Conservation (phyloP, 1,284 basidiomycete species). For the Xerocomus amazonicus region DNA sequence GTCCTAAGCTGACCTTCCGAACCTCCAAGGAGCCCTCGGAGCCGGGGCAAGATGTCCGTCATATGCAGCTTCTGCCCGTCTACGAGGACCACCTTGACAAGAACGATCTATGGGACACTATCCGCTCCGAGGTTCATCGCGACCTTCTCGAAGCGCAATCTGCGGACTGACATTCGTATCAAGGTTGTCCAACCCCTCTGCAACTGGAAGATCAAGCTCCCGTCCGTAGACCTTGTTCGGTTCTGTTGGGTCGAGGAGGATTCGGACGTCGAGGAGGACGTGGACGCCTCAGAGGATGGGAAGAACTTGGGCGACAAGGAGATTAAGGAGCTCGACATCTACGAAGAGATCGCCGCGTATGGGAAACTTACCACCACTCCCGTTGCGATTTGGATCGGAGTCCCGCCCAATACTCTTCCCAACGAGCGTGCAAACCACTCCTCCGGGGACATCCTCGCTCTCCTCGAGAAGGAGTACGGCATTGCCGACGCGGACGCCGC, state of each 20-base stretch:
- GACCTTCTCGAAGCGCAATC: neutral
- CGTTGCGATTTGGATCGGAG: conserved; percentile 29
- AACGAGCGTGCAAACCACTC: conserved; percentile 20
- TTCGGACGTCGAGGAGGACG: no score
- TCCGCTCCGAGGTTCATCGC: neutral
- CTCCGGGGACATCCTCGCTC: conserved; percentile 11
- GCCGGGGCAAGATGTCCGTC: neutral
- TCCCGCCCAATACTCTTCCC: conserved; percentile 22
- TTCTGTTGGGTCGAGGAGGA: neutral
- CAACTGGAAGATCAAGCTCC: neutral
- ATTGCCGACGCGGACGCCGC: conserved; percentile 28
- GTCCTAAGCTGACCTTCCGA: neutral
- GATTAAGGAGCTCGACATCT: neutral
- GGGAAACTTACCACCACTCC: conserved; percentile 13
- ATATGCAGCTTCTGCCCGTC: neutral
- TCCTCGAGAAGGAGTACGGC: conserved; percentile 15
- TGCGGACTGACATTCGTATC: neutral
- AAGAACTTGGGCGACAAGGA: neutral
- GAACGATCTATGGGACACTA: no score
- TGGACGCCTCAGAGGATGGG: no score
- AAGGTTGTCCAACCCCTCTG: neutral
- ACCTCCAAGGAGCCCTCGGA: neutral
- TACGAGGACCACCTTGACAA: no score
- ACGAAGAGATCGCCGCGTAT: no score
- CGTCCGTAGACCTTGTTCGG: neutral